A percentile compares a stretch with the other conserved stretches of the same genome.
phyloP scores from a whole-genome alignment of 1,284 basidiomycete genomes.

The Singerocomus rubriflavus region DNA sequence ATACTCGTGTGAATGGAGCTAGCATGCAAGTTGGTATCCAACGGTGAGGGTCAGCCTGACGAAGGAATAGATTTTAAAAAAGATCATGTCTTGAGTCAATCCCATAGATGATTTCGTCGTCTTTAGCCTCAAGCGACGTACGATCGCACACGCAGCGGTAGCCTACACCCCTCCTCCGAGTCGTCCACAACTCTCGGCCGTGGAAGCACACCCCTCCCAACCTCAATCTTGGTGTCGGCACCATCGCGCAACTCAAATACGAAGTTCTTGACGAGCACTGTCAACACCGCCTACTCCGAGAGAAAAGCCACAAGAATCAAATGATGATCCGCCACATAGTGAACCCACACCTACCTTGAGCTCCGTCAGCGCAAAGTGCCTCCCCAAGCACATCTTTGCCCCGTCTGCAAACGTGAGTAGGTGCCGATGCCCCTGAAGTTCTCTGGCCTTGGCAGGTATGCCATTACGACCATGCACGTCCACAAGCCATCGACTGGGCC shows the following conservation, averaged over 20 bases:
- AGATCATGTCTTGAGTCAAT: not conserved
- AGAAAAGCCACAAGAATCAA: not conserved
- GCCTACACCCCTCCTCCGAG: slow-evolving; percentile 17
- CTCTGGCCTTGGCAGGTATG: slow-evolving; percentile 29
- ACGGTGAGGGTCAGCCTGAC: too few relatives aligned
- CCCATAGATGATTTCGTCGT: too few relatives aligned
- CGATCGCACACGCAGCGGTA: slow-evolving; percentile 23
- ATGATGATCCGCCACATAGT: too few relatives aligned
- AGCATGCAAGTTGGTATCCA: too few relatives aligned
- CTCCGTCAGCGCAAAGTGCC: slow-evolving; percentile 40
- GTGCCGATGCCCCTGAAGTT: slow-evolving; percentile 40
- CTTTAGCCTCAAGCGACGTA: slow-evolving; percentile 3
- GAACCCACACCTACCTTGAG: slow-evolving; percentile 41
- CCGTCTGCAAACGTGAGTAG: slow-evolving; percentile 42
- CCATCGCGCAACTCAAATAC: slow-evolving; percentile 23
- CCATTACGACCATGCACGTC: slow-evolving; percentile 3
- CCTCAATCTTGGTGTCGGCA: slow-evolving; percentile 15
- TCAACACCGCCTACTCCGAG: slow-evolving; percentile 17
- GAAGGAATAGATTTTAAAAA: too few relatives aligned
- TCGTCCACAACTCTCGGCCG: slow-evolving; percentile 21
- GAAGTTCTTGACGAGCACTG: slow-evolving; percentile 21
- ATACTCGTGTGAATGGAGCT: too few relatives aligned
- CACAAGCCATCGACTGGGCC: slow-evolving; percentile 39
- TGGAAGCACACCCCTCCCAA: slow-evolving; percentile 14
- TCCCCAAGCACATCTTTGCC: slow-evolving; percentile 41